Evolutionary conservation across 2,329 filamentous ascomycete genomes (phyloP).

Genomic region (Ascochyta viciae-villosae): DNA sequence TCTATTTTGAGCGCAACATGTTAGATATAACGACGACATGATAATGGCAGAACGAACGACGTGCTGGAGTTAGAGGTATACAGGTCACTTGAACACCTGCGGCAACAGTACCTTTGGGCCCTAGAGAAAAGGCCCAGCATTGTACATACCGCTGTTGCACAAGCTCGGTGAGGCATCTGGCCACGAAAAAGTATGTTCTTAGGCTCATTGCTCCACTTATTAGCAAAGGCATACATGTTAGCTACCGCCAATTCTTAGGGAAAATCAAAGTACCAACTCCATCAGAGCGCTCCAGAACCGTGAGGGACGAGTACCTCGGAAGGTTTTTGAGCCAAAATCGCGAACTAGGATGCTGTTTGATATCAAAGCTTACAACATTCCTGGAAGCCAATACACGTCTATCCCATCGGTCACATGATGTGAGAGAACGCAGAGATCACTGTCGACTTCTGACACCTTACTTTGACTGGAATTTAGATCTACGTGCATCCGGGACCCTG

Average conservation of each 20-base stretch:
- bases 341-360: not conserved
- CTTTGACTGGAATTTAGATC: not conserved
- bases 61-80: constrained; percentile 25
- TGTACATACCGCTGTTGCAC: constrained; percentile 42
- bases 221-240: constrained; percentile 11
- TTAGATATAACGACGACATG: constrained; percentile 48
- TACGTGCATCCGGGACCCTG: not conserved
- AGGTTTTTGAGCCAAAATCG: not conserved
- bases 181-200: constrained; percentile 16
- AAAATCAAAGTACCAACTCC: constrained; percentile 11
- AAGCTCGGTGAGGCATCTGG: constrained; percentile 24
- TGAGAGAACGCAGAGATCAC: not conserved
- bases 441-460: constrained; percentile 1
- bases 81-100: constrained; percentile 30
- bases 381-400: not conserved
- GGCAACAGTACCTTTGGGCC: constrained; percentile 23
- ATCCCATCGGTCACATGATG: not conserved
- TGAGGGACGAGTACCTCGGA: not conserved
- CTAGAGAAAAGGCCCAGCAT: constrained; percentile 28
- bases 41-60: constrained; percentile 44
- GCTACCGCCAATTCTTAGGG: constrained; percentile 21
- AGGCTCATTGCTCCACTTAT: constrained; percentile 14
- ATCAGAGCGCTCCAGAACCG: not conserved
- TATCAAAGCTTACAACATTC: not conserved
- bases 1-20: constrained; percentile 44